Evolutionary conservation across 352 stramenopile species (phyloP).

Genomic region (Elongisporangium prolatum): DNA sequence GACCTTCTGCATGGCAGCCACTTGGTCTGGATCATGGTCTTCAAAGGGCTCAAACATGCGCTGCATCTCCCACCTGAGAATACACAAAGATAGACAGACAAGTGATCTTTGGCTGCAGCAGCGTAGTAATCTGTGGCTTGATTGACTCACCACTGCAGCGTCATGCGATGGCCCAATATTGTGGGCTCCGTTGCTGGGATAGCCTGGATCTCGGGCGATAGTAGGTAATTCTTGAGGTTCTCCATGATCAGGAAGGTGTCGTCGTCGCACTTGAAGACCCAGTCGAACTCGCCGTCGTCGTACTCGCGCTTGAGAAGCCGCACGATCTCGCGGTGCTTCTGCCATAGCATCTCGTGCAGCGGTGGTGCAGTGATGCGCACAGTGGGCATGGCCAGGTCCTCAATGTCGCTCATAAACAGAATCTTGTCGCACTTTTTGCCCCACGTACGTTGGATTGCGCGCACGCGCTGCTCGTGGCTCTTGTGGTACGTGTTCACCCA

Average conservation of each 20-base stretch:
- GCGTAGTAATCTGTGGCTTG: not conserved
- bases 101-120: not conserved
- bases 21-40: conserved; percentile 52
- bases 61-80: conserved; percentile 66
- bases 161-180: conserved; percentile 83
- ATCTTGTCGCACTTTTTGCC: conserved; percentile 80
- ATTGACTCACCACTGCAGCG: conserved; percentile 57
- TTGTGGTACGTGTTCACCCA: conserved; percentile 84
- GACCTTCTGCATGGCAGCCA: conserved; percentile 43
- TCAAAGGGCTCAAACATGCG: conserved; percentile 62
- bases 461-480: conserved; percentile 61
- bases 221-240: conserved; percentile 75
- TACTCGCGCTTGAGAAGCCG: conserved; percentile 66
- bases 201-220: conserved; percentile 34
- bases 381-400: conserved; percentile 57
- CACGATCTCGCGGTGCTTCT: conserved; percentile 82
- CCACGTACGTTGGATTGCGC: conserved; percentile 74
- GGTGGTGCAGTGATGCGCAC: conserved; percentile 60
- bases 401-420: conserved; percentile 83
- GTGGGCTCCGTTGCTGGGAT: conserved; percentile 32
- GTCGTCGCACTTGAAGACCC: conserved; percentile 87
- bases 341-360: conserved; percentile 75
- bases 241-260: conserved; percentile 85
- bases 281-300: conserved; percentile 63
- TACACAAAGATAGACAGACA: not conserved